Conservation (phyloP, 2,329 filamentous ascomycete genomes). For the Sclerotinia spermophila region DNA sequence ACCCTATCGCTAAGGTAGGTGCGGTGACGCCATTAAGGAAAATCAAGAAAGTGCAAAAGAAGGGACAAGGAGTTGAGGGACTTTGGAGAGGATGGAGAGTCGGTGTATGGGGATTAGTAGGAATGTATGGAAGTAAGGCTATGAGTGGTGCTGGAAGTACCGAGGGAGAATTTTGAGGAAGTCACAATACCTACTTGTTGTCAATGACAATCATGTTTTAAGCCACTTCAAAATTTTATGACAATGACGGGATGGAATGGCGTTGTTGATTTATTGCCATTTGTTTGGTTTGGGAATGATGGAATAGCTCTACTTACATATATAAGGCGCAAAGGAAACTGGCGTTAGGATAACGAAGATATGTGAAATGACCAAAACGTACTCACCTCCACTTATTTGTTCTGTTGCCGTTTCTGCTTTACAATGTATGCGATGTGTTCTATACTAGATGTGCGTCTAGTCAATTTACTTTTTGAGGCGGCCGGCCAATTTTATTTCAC, state of each 20-base stretch:
- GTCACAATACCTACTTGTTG: slow-evolving; percentile 3
- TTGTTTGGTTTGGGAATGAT: background rate
- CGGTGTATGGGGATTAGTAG: slow-evolving; percentile 54
- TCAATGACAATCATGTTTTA: slow-evolving; percentile 2
- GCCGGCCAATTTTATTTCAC: no score
- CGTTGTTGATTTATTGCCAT: background rate
- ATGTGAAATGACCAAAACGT: slow-evolving; percentile 10
- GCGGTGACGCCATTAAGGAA: slow-evolving; percentile 19
- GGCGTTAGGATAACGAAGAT: slow-evolving; percentile 14
- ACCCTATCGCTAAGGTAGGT: slow-evolving; percentile 1
- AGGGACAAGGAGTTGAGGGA: slow-evolving; percentile 52
- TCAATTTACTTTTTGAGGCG: background rate
- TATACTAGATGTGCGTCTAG: background rate
- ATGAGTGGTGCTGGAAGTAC: slow-evolving; percentile 32
- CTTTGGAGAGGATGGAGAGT: slow-evolving; percentile 56
- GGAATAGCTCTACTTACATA: slow-evolving; percentile 3
- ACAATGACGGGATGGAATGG: background rate
- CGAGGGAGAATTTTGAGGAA: slow-evolving; percentile 34
- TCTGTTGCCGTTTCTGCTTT: background rate
- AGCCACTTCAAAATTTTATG: background rate
- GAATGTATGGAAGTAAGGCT: slow-evolving; percentile 46
- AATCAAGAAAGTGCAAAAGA: slow-evolving; percentile 29
- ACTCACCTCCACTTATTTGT: background rate
- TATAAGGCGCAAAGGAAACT: slow-evolving; percentile 4
- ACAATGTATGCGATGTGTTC: background rate